Evolutionary conservation across 345 rosid genomes (phyloP).

Genomic region (Cochlearia excelsa): DNA sequence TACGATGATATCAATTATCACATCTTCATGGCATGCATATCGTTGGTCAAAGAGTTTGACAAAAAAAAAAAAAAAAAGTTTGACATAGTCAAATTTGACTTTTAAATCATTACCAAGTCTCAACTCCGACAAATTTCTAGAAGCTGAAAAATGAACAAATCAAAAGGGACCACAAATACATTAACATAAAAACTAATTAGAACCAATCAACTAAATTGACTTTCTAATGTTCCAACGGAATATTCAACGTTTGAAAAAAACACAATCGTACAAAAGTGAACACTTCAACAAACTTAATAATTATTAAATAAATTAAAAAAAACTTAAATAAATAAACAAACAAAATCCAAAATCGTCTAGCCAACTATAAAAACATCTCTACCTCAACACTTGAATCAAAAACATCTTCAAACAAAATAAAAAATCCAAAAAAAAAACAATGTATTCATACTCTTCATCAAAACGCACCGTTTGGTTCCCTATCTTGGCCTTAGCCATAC

Average conservation of each 20-base stretch:
- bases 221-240: not conserved
- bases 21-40: too few species aligned
- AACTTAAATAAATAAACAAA: not conserved
- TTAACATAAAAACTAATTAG: not conserved
- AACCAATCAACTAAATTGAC: slow-evolving; percentile 13
- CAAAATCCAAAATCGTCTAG: not conserved
- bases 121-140: not conserved
- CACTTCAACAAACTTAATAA: slow-evolving; percentile 20
- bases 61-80: too few species aligned
- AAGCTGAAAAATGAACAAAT: not conserved
- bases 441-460: slow-evolving; percentile 28
- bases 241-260: slow-evolving; percentile 14
- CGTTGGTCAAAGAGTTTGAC: too few species aligned
- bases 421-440: slow-evolving; percentile 9
- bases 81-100: too few species aligned
- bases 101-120: too few species aligned
- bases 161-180: too few species aligned
- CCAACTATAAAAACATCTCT: slow-evolving; percentile 14
- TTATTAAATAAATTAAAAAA: slow-evolving; percentile 1
- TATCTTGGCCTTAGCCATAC: slow-evolving; percentile 28
- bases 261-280: slow-evolving; percentile 23
- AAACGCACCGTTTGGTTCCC: slow-evolving; percentile 16
- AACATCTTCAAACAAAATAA: not conserved
- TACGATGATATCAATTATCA: too few species aligned
- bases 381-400: slow-evolving; percentile 10